Evolutionary conservation across 179 eudicot genomes (phyloP).

Genomic region (Gypsophila paniculata): DNA sequence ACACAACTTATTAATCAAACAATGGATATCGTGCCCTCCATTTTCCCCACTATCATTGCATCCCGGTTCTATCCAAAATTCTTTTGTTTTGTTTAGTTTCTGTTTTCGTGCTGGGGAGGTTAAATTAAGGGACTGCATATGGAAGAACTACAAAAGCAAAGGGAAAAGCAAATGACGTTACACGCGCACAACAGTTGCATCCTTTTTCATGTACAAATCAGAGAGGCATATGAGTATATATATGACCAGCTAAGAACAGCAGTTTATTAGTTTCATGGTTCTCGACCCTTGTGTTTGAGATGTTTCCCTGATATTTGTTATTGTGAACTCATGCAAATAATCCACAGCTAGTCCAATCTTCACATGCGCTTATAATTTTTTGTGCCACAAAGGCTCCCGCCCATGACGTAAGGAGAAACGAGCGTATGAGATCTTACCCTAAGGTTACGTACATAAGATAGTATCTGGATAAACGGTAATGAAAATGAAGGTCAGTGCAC

Average conservation of each 20-base stretch:
- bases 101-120: neutral
- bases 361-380: neutral
- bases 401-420: neutral
- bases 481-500: neutral
- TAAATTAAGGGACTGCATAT: neutral
- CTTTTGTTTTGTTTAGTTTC: neutral
- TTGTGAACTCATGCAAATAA: neutral
- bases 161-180: neutral
- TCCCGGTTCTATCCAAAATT: neutral
- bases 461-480: neutral
- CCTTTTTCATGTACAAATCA: neutral
- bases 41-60: neutral
- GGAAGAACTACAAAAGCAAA: neutral
- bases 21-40: no score
- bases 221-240: neutral
- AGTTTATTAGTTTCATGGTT: no score
- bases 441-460: neutral
- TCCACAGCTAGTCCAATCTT: neutral
- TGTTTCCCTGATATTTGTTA: neutral
- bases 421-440: neutral
- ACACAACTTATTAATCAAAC: no score
- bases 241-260: no score
- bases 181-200: neutral
- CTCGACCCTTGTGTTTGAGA: neutral
- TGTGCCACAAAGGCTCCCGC: no score